Evolutionary conservation across 2,329 filamentous ascomycete genomes (phyloP).

Genomic region (Aspergillus hiratsukae): DNA sequence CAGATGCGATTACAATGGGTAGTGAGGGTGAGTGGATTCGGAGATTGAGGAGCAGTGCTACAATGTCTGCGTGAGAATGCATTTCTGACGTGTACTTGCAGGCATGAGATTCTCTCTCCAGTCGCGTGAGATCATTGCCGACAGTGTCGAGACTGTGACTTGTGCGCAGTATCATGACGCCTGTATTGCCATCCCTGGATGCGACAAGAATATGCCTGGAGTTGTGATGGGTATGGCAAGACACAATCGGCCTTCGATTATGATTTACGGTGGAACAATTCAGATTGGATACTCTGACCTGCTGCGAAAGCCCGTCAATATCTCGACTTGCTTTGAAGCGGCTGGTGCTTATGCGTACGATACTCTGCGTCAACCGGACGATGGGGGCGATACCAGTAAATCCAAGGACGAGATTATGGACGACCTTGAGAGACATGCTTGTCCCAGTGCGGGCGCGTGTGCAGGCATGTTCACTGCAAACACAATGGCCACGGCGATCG

Average conservation of each 20-base stretch:
- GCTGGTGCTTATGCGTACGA: constrained; percentile 77
- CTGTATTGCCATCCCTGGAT: constrained; percentile 87
- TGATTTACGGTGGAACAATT: constrained; percentile 94
- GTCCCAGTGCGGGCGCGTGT: constrained; percentile 73
- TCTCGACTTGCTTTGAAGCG: constrained; percentile 83
- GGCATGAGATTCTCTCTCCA: constrained; percentile 94
- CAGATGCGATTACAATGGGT: constrained; percentile 93
- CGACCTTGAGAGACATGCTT: constrained; percentile 76
- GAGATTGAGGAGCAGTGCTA: constrained; percentile 1
- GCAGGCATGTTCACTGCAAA: constrained; percentile 95
- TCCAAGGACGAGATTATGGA: constrained; percentile 73
- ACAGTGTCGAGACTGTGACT: constrained; percentile 89
- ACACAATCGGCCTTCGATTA: constrained; percentile 86
- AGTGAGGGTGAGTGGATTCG: constrained; percentile 62
- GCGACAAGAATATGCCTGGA: constrained; percentile 98
- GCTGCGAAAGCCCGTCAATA: constrained; percentile 75
- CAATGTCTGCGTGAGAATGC: background rate
- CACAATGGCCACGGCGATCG: constrained; percentile 86
- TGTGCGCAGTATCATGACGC: constrained; percentile 90
- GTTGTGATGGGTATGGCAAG: constrained; percentile 85
- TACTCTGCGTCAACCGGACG: constrained; percentile 65
- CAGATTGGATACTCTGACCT: constrained; percentile 77
- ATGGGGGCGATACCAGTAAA: constrained; percentile 59
- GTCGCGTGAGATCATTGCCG: constrained; percentile 85
- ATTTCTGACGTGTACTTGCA: constrained; percentile 33